A percentile compares a stretch with the other conserved stretches of the same genome.
Evolutionary conservation across 768 basidiomycete species (phyloP).

Genomic region (Cystofilobasidium macerans): DNA sequence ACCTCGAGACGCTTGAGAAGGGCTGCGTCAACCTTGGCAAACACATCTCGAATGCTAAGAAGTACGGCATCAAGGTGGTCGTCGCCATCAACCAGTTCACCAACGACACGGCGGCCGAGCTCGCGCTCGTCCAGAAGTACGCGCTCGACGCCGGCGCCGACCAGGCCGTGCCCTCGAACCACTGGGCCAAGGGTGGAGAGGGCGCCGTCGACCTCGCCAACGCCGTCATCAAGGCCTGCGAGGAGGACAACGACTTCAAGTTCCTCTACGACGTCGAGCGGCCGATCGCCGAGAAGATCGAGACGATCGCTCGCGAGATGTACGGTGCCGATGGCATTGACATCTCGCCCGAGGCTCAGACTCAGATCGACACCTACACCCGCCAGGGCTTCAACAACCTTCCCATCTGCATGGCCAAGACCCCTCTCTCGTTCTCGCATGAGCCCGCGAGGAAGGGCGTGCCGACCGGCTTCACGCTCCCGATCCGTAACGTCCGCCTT

Average conservation of each 20-base stretch:
- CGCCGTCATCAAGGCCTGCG: constrained; percentile 78
- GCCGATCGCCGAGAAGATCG: constrained; percentile 78
- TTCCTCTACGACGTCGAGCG: constrained; percentile 82
- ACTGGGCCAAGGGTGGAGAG: constrained; percentile 92
- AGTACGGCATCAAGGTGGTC: constrained; percentile 92
- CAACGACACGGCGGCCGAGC: constrained; percentile 79
- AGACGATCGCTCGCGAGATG: constrained; percentile 48
- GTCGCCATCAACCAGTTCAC: constrained; percentile 91
- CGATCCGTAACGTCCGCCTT: constrained; percentile 74
- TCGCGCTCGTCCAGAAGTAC: constrained; percentile 67
- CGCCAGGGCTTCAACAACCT: constrained; percentile 50
- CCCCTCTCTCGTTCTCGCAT: constrained; percentile 94
- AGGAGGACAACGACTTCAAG: constrained; percentile 56
- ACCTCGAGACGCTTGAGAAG: constrained; percentile 74
- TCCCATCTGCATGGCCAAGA: constrained; percentile 91
- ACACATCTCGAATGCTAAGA: constrained; percentile 88
- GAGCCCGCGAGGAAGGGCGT: constrained; percentile 83
- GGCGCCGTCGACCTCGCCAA: constrained; percentile 84
- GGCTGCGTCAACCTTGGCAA: constrained; percentile 86
- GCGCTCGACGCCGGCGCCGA: constrained; percentile 80
- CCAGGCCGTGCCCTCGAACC: constrained; percentile 86
- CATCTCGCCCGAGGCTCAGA: constrained; percentile 69
- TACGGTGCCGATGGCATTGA: constrained; percentile 88
- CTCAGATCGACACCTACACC: constrained; percentile 82
- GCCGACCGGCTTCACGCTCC: constrained; percentile 80